These are phyloP conservation scores for Russula ochroleuca DNA, from an alignment of 768 basidiomycete genomes.

Conservation along the genomic window DNA sequence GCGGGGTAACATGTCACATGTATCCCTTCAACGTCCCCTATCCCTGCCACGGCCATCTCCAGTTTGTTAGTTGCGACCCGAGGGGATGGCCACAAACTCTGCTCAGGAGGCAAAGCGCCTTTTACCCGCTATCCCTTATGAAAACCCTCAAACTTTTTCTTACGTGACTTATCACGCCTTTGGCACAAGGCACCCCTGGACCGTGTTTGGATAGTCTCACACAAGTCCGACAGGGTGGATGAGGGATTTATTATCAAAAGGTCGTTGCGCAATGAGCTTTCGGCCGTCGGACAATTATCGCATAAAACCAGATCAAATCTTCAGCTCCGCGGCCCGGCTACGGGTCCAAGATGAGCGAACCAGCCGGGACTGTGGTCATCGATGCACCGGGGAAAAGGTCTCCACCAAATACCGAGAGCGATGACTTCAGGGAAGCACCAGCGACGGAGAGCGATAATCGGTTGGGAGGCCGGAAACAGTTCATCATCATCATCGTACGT, in stretches of 20 bases:
- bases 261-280: neutral
- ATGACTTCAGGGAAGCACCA: slow-evolving; percentile 1
- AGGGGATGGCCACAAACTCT: neutral
- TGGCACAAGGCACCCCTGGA: slow-evolving; percentile 11
- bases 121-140: slow-evolving; percentile 5
- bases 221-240: slow-evolving; percentile 5
- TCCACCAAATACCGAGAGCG: neutral
- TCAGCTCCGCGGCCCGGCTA: slow-evolving; percentile 12
- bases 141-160: slow-evolving; percentile 17
- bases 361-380: neutral
- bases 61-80: slow-evolving; percentile 13
- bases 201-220: neutral
- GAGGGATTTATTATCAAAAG: slow-evolving; percentile 10
- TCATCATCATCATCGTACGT: slow-evolving; percentile 9
- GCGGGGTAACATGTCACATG: slow-evolving; percentile 26
- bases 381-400: neutral
- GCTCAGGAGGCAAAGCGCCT: slow-evolving; percentile 14
- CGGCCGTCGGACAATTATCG: slow-evolving; percentile 14
- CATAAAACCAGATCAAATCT: slow-evolving; percentile 7
- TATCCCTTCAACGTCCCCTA: neutral
- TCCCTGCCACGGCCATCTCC: slow-evolving; percentile 11
- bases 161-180: slow-evolving; percentile 20
- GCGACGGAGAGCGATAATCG: slow-evolving; percentile 12
- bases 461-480: neutral
- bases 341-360: neutral